Conservation (phyloP, 2,329 filamentous ascomycete genomes). For the Pestalotiopsis sp. region DNA sequence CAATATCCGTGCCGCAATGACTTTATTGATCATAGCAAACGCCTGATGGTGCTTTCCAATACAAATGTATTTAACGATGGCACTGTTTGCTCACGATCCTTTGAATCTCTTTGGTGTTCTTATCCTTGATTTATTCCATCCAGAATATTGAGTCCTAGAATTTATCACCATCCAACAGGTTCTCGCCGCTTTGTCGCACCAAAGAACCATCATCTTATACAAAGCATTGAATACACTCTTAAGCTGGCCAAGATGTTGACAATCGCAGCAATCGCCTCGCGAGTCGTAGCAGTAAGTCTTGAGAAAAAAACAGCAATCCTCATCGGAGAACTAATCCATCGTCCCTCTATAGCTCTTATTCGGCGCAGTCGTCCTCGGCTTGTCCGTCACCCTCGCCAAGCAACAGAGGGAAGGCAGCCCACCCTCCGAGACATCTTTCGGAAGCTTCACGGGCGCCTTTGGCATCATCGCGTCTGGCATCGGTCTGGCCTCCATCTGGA, state of each 20-base stretch:
- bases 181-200: background rate
- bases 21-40: background rate
- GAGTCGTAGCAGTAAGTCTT: constrained; percentile 27
- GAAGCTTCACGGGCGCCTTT: constrained; percentile 35
- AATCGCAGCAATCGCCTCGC: constrained; percentile 21
- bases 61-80: background rate
- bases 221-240: background rate
- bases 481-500: constrained; percentile 28
- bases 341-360: constrained; percentile 28
- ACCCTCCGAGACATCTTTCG: constrained; percentile 34
- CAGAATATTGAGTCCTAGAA: background rate
- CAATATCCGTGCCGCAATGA: background rate
- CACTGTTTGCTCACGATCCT: background rate
- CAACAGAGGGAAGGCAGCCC: constrained; percentile 27
- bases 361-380: constrained; percentile 32
- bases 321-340: background rate
- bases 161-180: background rate
- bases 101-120: background rate
- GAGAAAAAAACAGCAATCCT: too few relatives aligned
- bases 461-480: constrained; percentile 32
- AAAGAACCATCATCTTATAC: background rate
- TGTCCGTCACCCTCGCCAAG: constrained; percentile 35
- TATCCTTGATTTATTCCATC: background rate
- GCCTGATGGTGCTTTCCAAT: background rate
- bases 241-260: background rate